Conservation (phyloP, 2,329 filamentous ascomycete genomes). For the Paraconiothyrium sp. region DNA sequence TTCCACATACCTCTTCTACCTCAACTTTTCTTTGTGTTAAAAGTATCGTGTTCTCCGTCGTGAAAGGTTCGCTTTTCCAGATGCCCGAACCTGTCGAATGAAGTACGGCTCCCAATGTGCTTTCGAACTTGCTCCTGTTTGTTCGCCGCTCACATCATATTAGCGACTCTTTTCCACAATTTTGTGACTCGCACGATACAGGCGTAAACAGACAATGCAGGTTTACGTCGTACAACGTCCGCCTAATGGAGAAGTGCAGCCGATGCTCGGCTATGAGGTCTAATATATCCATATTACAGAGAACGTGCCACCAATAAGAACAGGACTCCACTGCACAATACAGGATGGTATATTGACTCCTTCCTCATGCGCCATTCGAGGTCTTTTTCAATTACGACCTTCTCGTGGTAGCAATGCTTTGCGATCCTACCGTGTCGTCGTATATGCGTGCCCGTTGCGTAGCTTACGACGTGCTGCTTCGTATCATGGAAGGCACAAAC, state of each 20-base stretch:
- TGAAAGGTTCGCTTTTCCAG: not conserved
- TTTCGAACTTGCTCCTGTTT: not conserved
- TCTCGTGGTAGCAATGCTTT: not conserved
- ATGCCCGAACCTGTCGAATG: not conserved
- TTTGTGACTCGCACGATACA: not conserved
- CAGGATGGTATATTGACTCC: not conserved
- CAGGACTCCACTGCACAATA: not conserved
- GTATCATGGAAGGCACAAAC: not conserved
- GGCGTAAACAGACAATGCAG: not conserved
- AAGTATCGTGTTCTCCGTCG: not conserved
- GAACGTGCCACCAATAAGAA: not conserved
- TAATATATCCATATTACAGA: constrained; percentile 5
- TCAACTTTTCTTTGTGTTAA: not conserved
- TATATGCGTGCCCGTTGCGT: not conserved
- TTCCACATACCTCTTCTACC: constrained; percentile 12
- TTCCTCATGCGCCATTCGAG: not conserved
- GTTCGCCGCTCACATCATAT: too few species aligned
- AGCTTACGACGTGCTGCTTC: not conserved
- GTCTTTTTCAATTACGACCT: not conserved
- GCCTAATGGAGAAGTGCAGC: not conserved
- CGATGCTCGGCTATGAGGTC: not conserved
- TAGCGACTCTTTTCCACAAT: not conserved
- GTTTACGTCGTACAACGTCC: not conserved
- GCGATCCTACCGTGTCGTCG: not conserved
- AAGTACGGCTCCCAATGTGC: not conserved